Evolutionary conservation across 257 asterid species (phyloP), one percentile per base, ranked within the genome.

Genomic region (Lycium barbarum): DNA sequence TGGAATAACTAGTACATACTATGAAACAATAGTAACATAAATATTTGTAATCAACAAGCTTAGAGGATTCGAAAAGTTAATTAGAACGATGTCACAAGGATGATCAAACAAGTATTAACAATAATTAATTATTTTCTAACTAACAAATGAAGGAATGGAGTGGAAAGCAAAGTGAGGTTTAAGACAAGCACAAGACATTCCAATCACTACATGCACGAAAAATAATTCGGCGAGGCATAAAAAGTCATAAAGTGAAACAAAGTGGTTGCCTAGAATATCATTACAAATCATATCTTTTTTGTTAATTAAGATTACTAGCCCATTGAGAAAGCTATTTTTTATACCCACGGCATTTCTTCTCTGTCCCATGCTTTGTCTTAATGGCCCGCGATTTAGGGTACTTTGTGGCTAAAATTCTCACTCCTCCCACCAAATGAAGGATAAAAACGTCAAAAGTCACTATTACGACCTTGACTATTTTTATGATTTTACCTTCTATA

Each of bases 221-320:
- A 84, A 82, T 63, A 83, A 67, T 84, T 84, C 68, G 76, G 70
- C 36, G 80, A 78, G 84, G 83, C 80, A 87, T 73, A 76, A 58
- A 89, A 90, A 88, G 91, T 85, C 88, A 81, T 84, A 86, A 90
- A 83, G 88, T 47, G 43, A 74, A 87, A 86, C 88, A 87, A 81
- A 86, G 89, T 90, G 86, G 80, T 33, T 57, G 84, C 79, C 80
- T 76, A 81, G 63, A 85, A 72, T 82, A 86, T 89, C 72, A 91
- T 87, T 89, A 83, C 82, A 84, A 74, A 85, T 84, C 86, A 86
- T 86, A 18, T 84, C 83, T 82, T 70, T 68, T 62, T 68, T 62
- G 66, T 85, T 40, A 62, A 72, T 59, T 80, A 33, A 81, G 49
- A 54, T 38, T 36, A 10, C 1, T 17, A 43, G 1, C 55, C 55